Base-by-base conservation (phyloP, 2,329 filamentous ascomycete species). In the Hansfordia pulvinata region DNA sequence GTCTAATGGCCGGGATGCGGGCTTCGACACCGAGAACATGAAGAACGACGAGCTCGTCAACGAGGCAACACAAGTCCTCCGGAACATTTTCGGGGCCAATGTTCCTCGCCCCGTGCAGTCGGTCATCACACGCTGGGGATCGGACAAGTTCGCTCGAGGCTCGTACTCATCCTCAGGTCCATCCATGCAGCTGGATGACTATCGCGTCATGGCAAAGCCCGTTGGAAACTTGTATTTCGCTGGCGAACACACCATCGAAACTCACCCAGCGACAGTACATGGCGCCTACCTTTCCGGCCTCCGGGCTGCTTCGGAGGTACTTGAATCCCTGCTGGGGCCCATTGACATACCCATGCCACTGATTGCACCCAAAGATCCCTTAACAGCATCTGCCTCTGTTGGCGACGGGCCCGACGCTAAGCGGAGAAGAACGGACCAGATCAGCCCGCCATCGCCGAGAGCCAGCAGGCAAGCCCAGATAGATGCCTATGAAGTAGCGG, bases 131-230 rank as follows among this genome's bases (percentile, higher is more conserved):
- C 71, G 88, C 34, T 98, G 90, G 90, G 81, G 76, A 14, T 79
- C 76, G 20, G 90, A 98, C 50, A 75, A 70, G 11, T 98, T 93
- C 49, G 80, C 88, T n/a, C 67, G 79, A 35, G 90, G 90, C 17
- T 94, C 82, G 48, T 98, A 98, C 53, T 98, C 92, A 3, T 96
- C 83, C 36, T 84, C 93, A 2, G 86, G 82, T 1, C 77, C 85
- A 5, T 65, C 73, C 24, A 88, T 93, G 52, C 67, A 73, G 27
- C 70, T 80, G 2, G 80, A 85, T 27, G 90, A 98, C 48, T 98
- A 98, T 52, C 83, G 96, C 47, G 61, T 73, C 17, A 93, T 98
- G 82, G 84, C 90, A 3, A 69, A 70, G 25, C 62, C 80, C 1
- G 63, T 94, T 17, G 86, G 84, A 17, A 93, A 92, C 36, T 60